Conservation (phyloP, 345 rosid genomes). For the Sonneratia alba region DNA sequence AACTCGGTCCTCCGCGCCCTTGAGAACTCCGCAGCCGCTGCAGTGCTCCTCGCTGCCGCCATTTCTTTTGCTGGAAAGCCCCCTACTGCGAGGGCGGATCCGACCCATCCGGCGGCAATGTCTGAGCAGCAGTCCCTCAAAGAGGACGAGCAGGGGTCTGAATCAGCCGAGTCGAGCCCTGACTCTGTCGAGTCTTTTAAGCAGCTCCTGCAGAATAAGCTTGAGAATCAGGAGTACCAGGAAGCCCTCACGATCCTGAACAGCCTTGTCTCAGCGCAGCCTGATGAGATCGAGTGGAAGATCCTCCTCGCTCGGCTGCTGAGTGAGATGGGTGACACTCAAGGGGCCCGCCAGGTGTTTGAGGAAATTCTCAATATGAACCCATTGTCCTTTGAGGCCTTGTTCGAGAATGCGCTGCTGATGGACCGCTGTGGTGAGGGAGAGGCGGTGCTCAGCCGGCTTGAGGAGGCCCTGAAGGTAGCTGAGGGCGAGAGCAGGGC, state of each 20-base stretch:
- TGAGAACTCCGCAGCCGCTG: constrained; percentile 38
- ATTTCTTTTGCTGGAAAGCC: constrained; percentile 37
- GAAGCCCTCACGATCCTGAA: constrained; percentile 46
- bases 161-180: constrained; percentile 28
- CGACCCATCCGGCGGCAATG: constrained; percentile 26
- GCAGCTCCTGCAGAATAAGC: constrained; percentile 52
- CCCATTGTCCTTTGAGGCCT: constrained; percentile 78
- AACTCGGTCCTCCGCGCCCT: constrained; percentile 19
- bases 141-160: constrained; percentile 10
- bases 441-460: constrained; percentile 52
- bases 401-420: constrained; percentile 79
- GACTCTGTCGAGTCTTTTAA: constrained; percentile 53
- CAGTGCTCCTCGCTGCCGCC: constrained; percentile 42
- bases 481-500: constrained; percentile 50
- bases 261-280: constrained; percentile 44
- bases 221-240: constrained; percentile 61
- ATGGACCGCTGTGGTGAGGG: constrained; percentile 81
- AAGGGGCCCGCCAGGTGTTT: constrained; percentile 64
- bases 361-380: constrained; percentile 66
- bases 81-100: constrained; percentile 48
- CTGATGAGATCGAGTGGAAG: constrained; percentile 60
- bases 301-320: constrained; percentile 59
- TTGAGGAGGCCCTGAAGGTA: constrained; percentile 54
- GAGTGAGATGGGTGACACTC: constrained; percentile 43
- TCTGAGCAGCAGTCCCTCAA: constrained; percentile 25